Evolutionary conservation across 1,139 yeast species (phyloP).

Genomic region (Lodderomyces parapsilosis): DNA sequence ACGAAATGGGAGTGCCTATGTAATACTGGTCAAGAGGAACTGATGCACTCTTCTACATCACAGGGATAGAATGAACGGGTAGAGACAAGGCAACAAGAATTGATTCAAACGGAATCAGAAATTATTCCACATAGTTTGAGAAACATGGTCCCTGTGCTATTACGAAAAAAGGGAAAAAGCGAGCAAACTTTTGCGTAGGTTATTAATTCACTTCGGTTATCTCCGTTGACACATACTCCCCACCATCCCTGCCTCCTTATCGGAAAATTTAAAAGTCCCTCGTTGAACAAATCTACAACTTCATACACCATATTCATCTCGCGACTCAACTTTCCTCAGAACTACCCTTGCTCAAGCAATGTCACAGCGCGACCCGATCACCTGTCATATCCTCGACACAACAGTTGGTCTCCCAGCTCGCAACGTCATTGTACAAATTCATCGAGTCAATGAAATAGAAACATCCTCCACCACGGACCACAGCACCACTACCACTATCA

Average conservation of each 20-base stretch:
- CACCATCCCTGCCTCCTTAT: constrained; percentile 2
- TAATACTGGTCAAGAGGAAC: too few species aligned
- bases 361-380: constrained; percentile 51
- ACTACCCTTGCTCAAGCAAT: background rate
- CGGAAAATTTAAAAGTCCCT: background rate
- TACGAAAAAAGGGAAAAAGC: too few species aligned
- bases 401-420: constrained; percentile 79
- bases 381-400: constrained; percentile 87
- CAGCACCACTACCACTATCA: constrained; percentile 20
- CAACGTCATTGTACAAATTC: constrained; percentile 54
- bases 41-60: too few species aligned
- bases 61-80: too few species aligned
- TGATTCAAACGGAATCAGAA: too few species aligned
- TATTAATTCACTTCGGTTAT: constrained; percentile 4
- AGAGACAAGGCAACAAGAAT: too few species aligned
- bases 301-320: background rate
- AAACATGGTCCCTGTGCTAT: too few species aligned
- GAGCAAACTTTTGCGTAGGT: too few species aligned
- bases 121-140: too few species aligned
- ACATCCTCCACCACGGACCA: background rate
- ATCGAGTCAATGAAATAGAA: constrained; percentile 16
- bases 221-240: constrained; percentile 1
- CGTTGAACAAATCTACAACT: background rate
- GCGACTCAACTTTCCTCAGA: too few species aligned
- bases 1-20: too few species aligned